phyloP scores from a whole-genome alignment of 2,329 filamentous ascomycete genomes.

The Neopestalotiopsis sp. region DNA sequence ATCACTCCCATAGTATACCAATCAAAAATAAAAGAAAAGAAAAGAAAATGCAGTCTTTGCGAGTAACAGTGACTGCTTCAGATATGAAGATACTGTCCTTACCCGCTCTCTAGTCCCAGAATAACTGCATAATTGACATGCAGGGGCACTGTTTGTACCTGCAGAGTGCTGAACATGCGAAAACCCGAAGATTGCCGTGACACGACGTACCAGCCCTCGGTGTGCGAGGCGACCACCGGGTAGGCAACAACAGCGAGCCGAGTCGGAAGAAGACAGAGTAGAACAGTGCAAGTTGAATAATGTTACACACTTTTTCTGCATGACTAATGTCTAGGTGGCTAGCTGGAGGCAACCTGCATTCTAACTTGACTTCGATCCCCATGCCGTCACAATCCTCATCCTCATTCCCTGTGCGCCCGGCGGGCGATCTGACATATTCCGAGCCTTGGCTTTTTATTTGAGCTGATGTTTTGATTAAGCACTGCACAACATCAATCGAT shows the following conservation, averaged over 20 bases:
- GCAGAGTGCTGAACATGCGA: slow-evolving; percentile 14
- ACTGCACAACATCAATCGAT: neutral
- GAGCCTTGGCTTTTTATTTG: neutral
- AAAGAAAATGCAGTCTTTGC: neutral
- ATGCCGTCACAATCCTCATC: neutral
- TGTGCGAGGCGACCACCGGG: neutral
- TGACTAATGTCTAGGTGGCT: neutral
- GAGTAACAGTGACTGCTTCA: neutral
- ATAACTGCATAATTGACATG: neutral
- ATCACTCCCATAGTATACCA: neutral
- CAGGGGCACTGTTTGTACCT: slow-evolving; percentile 8
- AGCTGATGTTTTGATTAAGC: neutral
- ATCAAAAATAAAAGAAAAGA: no score
- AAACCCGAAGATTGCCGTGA: neutral
- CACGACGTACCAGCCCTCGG: neutral
- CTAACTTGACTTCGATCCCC: no score
- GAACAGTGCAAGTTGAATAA: neutral
- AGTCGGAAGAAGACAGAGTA: neutral
- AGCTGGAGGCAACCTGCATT: neutral
- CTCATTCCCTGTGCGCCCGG: neutral
- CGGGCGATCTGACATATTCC: slow-evolving; percentile 1
- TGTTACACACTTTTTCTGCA: neutral
- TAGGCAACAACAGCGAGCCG: neutral
- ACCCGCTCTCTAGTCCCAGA: neutral
- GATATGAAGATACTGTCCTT: neutral